Evolutionary conservation across 495 filamentous ascomycete genomes (phyloP).

Genomic region (Aspergillus kassunensis): DNA sequence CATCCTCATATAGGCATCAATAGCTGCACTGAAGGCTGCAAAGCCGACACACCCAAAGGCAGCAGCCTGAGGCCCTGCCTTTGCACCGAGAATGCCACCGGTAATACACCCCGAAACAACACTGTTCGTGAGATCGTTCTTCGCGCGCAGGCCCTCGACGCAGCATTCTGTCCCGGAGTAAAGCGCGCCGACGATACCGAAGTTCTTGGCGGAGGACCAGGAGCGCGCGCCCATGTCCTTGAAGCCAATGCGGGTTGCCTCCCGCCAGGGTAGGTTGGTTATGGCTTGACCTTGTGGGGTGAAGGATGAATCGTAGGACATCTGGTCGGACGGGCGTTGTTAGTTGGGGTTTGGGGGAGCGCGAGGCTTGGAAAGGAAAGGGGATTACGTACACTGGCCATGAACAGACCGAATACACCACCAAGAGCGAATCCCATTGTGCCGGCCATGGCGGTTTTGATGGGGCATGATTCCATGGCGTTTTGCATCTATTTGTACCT

Average conservation of each 20-base stretch:
- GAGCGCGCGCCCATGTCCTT: constrained; percentile 88
- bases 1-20: constrained; percentile 86
- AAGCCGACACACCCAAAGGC: constrained; percentile 89
- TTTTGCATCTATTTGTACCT: constrained; percentile 58
- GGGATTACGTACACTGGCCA: constrained; percentile 70
- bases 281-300: constrained; percentile 60
- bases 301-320: constrained; percentile 86
- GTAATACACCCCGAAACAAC: constrained; percentile 86
- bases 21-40: constrained; percentile 90
- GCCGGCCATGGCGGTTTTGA: constrained; percentile 78
- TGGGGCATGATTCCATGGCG: constrained; percentile 84
- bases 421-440: constrained; percentile 87
- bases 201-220: constrained; percentile 87
- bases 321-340: constrained; percentile 42
- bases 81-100: constrained; percentile 77
- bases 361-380: background rate
- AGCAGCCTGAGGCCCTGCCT: constrained; percentile 86
- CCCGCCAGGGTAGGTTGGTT: constrained; percentile 66
- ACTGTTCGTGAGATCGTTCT: constrained; percentile 90
- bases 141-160: constrained; percentile 85
- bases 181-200: constrained; percentile 84
- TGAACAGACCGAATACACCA: constrained; percentile 90
- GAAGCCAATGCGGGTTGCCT: constrained; percentile 81
- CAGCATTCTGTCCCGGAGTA: constrained; percentile 93
- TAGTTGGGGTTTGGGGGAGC: background rate